phyloP scores from a whole-genome alignment of 495 filamentous ascomycete species.

The Parmelia sp. region DNA sequence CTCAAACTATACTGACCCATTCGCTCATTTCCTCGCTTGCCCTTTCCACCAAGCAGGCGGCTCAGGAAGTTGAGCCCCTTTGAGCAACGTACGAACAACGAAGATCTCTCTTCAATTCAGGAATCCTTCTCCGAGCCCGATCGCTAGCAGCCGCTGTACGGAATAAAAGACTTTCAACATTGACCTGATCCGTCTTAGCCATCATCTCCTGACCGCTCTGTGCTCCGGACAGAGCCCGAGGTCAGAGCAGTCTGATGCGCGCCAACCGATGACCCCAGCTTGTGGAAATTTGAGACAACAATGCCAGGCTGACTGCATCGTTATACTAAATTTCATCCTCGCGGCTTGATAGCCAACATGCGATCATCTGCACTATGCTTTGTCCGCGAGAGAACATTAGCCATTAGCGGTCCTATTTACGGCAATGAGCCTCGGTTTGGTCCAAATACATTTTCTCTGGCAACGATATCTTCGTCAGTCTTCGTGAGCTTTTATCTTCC shows the following conservation, averaged over 20 bases:
- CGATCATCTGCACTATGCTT: conserved; percentile 12
- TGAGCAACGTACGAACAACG: conserved; percentile 2
- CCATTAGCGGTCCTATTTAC: conserved; percentile 1
- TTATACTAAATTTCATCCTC: background rate
- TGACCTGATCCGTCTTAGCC: background rate
- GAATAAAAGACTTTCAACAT: background rate
- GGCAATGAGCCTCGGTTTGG: conserved; percentile 3
- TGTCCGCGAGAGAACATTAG: conserved; percentile 5
- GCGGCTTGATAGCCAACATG: conserved; percentile 11
- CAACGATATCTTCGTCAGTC: background rate
- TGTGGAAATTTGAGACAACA: background rate
- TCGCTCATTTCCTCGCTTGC: background rate
- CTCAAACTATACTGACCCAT: conserved; percentile 1
- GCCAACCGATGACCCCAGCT: background rate
- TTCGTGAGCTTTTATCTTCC: background rate
- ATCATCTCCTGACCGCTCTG: conserved; percentile 8
- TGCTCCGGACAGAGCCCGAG: background rate
- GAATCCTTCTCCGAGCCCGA: background rate
- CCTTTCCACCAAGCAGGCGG: background rate
- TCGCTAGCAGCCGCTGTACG: conserved; percentile 13
- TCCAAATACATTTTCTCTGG: background rate
- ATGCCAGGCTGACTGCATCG: background rate
- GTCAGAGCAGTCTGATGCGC: background rate
- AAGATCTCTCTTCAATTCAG: background rate
- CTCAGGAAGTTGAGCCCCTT: conserved; percentile 11